Conservation (phyloP, 1,139 yeast species). For the Pichia sp. region DNA sequence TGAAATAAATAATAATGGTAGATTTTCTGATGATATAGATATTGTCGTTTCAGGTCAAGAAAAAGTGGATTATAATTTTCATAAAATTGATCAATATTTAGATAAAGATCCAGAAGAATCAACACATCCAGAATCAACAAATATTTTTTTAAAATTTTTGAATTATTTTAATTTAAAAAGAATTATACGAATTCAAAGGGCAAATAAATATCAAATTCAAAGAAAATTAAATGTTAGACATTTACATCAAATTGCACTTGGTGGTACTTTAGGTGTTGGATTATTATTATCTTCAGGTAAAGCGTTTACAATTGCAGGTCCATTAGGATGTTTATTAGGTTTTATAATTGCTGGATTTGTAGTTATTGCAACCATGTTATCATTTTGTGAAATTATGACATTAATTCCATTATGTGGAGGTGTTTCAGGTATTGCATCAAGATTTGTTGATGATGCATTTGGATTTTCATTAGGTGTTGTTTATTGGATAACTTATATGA, state of each 20-base stretch:
- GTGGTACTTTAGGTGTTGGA: slow-evolving; percentile 84
- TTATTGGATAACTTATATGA: slow-evolving; percentile 68
- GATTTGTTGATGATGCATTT: slow-evolving; percentile 80
- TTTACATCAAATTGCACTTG: slow-evolving; percentile 73
- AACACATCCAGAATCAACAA: not conserved
- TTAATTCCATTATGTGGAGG: slow-evolving; percentile 79
- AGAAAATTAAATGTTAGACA: slow-evolving; percentile 64
- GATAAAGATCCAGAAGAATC: slow-evolving; percentile 11
- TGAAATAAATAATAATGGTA: not conserved
- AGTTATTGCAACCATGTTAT: slow-evolving; percentile 62
- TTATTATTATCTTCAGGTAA: slow-evolving; percentile 70
- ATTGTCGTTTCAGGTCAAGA: slow-evolving; percentile 27
- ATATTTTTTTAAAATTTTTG: slow-evolving; percentile 2
- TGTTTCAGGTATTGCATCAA: slow-evolving; percentile 63
- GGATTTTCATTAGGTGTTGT: slow-evolving; percentile 79
- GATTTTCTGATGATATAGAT: slow-evolving; percentile 17
- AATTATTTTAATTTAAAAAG: slow-evolving; percentile 12
- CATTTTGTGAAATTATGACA: slow-evolving; percentile 84
- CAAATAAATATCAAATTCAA: slow-evolving; percentile 33
- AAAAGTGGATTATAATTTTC: slow-evolving; percentile 26
- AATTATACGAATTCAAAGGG: slow-evolving; percentile 16
- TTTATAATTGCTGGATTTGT: slow-evolving; percentile 60
- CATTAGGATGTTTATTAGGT: slow-evolving; percentile 72
- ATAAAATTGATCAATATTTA: slow-evolving; percentile 18
- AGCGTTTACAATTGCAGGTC: slow-evolving; percentile 73